Conservation (phyloP, 176 grass and related monocot species). For the Musa beccarii region DNA sequence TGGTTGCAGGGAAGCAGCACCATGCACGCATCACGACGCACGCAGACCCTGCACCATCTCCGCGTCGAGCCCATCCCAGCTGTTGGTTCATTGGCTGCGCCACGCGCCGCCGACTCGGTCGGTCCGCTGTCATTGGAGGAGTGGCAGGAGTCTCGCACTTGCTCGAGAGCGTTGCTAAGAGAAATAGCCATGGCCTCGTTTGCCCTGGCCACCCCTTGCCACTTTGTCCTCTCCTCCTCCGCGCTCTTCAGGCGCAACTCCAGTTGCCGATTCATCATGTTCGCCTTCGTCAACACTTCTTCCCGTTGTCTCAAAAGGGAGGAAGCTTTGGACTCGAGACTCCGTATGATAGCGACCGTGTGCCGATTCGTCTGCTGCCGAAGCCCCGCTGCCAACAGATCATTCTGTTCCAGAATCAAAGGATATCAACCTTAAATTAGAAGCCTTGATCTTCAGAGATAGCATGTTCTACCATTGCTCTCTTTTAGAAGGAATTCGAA, state of each 20-base stretch:
- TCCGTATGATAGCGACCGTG: not conserved
- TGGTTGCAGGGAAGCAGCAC: not conserved
- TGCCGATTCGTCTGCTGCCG: not conserved
- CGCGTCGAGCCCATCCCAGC: not conserved
- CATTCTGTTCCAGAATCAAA: not conserved
- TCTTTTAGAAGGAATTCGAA: not conserved
- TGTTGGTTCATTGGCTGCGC: too few relatives aligned
- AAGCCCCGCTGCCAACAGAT: not conserved
- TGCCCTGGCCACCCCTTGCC: not conserved
- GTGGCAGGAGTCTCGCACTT: not conserved
- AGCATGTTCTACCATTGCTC: not conserved
- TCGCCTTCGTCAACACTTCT: not conserved
- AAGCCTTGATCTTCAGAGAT: not conserved
- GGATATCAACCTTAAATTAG: not conserved
- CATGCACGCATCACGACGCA: not conserved
- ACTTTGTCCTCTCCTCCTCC: not conserved
- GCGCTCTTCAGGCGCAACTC: not conserved
- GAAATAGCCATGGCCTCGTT: slow-evolving; percentile 2
- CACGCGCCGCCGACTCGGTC: not conserved
- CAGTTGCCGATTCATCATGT: not conserved
- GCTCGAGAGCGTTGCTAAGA: not conserved
- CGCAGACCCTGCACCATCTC: not conserved
- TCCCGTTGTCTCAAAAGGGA: not conserved
- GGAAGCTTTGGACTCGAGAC: not conserved
- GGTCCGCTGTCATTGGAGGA: not conserved